Conservation (phyloP, 768 basidiomycete genomes). For the Mycena metata region DNA sequence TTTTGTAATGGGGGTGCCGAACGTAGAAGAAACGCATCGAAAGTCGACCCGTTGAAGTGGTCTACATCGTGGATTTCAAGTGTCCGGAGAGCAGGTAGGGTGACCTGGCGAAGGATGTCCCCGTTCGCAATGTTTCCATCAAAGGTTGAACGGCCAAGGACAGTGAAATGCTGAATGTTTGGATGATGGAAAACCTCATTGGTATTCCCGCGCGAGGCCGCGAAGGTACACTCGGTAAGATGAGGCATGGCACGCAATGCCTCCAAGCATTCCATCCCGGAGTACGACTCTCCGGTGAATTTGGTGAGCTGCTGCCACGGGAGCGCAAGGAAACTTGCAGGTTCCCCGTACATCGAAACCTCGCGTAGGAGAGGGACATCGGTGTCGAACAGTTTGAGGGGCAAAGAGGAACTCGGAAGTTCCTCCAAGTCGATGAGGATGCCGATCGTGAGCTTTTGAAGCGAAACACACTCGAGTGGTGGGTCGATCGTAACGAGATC, state of each 20-base stretch:
- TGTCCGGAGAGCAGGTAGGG: not conserved
- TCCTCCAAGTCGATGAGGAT: no score
- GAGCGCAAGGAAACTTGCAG: not conserved
- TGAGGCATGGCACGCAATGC: conserved; percentile 3
- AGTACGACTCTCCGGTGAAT: conserved; percentile 2
- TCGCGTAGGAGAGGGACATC: conserved; percentile 2
- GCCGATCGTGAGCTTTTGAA: no score
- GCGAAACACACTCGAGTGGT: no score
- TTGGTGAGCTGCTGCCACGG: conserved; percentile 13
- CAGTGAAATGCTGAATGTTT: not conserved
- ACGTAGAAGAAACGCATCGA: no score
- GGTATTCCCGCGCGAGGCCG: not conserved
- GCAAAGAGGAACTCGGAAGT: no score
- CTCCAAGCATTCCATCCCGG: not conserved
- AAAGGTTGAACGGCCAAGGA: not conserved
- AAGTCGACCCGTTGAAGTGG: no score
- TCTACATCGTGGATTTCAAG: not conserved
- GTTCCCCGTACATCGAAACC: not conserved
- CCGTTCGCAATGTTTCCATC: not conserved
- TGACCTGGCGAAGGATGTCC: not conserved
- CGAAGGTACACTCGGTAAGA: conserved; percentile 4
- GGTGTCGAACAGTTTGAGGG: no score
- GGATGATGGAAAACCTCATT: not conserved
- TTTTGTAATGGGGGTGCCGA: no score
- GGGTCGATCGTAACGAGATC: not conserved